phyloP scores from a whole-genome alignment of 164 flowering plant genomes.

The Platanus orientalis region DNA sequence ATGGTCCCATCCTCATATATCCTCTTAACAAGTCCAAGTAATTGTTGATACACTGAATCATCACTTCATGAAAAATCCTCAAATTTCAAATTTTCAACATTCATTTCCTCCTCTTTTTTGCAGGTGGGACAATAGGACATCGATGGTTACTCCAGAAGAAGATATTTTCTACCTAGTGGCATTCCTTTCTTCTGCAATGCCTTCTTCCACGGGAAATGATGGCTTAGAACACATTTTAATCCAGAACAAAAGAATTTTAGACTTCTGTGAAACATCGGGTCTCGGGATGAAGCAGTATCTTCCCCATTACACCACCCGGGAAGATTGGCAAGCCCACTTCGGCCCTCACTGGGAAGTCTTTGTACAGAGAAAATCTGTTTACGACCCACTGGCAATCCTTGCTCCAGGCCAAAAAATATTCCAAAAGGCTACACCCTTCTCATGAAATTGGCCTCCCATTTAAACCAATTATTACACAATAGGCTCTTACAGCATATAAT shows the following conservation, averaged over 20 bases:
- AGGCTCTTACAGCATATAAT: neutral
- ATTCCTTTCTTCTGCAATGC: constrained; percentile 68
- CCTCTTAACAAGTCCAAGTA: constrained; percentile 85
- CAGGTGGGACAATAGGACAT: constrained; percentile 81
- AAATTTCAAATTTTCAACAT: neutral
- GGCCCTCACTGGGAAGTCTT: constrained; percentile 69
- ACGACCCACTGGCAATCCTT: constrained; percentile 84
- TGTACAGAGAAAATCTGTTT: constrained; percentile 51
- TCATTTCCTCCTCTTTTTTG: constrained; percentile 7
- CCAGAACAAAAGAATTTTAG: constrained; percentile 55
- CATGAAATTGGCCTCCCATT: constrained; percentile 14
- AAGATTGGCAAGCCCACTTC: constrained; percentile 78
- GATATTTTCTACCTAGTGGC: constrained; percentile 73
- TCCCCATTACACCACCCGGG: constrained; percentile 57
- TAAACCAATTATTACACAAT: neutral
- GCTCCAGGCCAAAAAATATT: constrained; percentile 93
- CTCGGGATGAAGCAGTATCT: constrained; percentile 76
- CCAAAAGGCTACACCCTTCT: constrained; percentile 33
- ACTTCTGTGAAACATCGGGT: constrained; percentile 38
- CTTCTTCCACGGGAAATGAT: constrained; percentile 51
- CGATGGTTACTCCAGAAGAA: constrained; percentile 80
- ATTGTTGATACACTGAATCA: neutral
- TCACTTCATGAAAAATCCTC: neutral
- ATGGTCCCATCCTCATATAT: constrained; percentile 87
- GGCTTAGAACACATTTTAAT: constrained; percentile 46